Evolutionary conservation across 1,284 basidiomycete species (phyloP).

Genomic region (Caloboletus firmus): DNA sequence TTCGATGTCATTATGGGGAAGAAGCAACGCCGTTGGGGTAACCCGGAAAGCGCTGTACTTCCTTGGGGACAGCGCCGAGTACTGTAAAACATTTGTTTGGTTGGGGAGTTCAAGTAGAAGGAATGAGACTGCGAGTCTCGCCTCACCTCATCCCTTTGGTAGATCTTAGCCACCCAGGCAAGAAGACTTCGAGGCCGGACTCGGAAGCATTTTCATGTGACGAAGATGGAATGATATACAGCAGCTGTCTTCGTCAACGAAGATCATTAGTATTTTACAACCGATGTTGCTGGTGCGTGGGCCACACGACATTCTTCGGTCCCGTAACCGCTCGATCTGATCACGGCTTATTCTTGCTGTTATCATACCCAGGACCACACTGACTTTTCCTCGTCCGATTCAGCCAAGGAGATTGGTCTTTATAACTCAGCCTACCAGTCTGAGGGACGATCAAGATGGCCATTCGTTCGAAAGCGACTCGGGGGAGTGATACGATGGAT

Average conservation of each 20-base stretch:
- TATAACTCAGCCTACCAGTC: neutral
- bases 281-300: neutral
- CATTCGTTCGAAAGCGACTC: too few relatives aligned
- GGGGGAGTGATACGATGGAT: too few relatives aligned
- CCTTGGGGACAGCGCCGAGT: neutral
- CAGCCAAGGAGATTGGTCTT: neutral
- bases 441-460: neutral
- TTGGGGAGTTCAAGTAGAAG: too few relatives aligned
- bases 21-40: neutral
- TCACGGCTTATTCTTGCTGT: neutral
- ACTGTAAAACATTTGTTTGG: too few relatives aligned
- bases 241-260: neutral
- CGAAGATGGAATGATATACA: neutral
- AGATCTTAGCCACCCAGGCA: neutral
- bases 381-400: neutral
- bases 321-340: constrained; percentile 8
- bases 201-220: neutral
- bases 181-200: neutral
- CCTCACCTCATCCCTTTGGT: neutral
- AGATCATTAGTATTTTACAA: neutral
- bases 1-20: neutral
- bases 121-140: too few relatives aligned
- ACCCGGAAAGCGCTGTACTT: neutral
- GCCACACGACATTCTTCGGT: constrained; percentile 1
- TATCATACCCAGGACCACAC: neutral